A percentile compares a stretch with the other conserved stretches of the same genome.
Conservation (phyloP, 768 basidiomycete genomes). For the Lanmaoa rubissima region DNA sequence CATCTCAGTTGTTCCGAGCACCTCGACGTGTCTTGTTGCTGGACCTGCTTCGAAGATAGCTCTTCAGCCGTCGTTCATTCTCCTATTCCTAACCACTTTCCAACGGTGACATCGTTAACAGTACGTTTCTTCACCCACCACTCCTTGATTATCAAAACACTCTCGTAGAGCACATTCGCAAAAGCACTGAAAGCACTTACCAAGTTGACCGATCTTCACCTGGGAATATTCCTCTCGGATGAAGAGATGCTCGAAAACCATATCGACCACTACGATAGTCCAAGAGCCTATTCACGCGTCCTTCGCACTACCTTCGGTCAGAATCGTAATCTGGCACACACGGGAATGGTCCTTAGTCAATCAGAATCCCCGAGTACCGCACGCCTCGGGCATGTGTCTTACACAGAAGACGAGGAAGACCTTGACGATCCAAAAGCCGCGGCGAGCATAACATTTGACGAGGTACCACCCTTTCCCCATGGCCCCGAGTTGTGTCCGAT, state of each 20-base stretch:
- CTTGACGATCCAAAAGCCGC: not conserved
- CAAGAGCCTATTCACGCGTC: slow-evolving; percentile 19
- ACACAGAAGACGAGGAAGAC: slow-evolving; percentile 19
- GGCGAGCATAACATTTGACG: not conserved
- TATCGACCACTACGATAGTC: slow-evolving; percentile 30
- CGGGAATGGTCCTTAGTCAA: slow-evolving; percentile 25
- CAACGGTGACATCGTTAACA: slow-evolving; percentile 42
- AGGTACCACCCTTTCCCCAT: slow-evolving; percentile 28
- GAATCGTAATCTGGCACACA: not conserved
- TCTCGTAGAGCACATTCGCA: slow-evolving; percentile 41
- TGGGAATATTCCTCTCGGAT: slow-evolving; percentile 65
- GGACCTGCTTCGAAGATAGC: slow-evolving; percentile 63
- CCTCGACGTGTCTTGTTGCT: slow-evolving; percentile 57
- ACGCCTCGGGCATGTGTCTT: slow-evolving; percentile 21
- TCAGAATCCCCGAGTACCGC: slow-evolving; percentile 12
- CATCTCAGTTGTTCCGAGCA: slow-evolving; percentile 60
- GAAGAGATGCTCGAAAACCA: slow-evolving; percentile 48
- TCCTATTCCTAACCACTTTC: slow-evolving; percentile 54
- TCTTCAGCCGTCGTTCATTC: slow-evolving; percentile 55
- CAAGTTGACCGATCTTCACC: slow-evolving; percentile 47
- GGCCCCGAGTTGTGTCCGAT: slow-evolving; percentile 34
- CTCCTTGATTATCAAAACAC: slow-evolving; percentile 2
- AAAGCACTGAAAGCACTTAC: slow-evolving; percentile 45
- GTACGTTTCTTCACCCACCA: slow-evolving; percentile 39
- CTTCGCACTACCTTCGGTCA: slow-evolving; percentile 12